These are phyloP conservation scores for Wallacemonas collosoma DNA, from an alignment of 208 protist species.

Conservation along the genomic window DNA sequence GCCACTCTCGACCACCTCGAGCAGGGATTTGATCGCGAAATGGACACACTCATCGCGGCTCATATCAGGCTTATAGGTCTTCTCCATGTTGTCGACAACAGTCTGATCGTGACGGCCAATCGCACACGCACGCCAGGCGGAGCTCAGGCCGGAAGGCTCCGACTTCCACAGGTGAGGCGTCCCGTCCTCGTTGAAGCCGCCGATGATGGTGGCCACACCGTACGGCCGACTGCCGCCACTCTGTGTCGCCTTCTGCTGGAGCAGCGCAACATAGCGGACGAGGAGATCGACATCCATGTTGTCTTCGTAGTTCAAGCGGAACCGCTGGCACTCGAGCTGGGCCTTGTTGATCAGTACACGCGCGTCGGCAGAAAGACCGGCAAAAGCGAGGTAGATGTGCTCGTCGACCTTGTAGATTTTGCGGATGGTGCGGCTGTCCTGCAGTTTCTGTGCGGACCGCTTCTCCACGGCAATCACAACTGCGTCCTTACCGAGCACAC, in stretches of 20 bases:
- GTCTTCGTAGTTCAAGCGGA: conserved; percentile 99
- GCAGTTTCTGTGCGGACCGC: conserved; percentile 98
- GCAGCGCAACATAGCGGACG: conserved; percentile 96
- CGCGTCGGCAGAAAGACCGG: conserved; percentile 98
- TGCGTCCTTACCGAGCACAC: conserved; percentile 86
- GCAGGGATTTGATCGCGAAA: conserved; percentile 97
- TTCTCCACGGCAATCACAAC: conserved; percentile 99
- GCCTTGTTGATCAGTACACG: conserved; percentile 99
- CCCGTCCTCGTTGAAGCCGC: conserved; percentile 98
- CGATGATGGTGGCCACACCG: conserved; percentile 99
- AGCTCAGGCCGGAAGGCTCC: conserved; percentile 86
- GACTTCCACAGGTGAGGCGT: conserved; percentile 92
- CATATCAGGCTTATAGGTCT: conserved; percentile 96
- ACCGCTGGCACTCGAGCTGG: conserved; percentile 98
- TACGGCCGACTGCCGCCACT: conserved; percentile 98
- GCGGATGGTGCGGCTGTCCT: conserved; percentile 98
- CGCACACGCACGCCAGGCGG: conserved; percentile 77
- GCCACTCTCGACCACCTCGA: conserved; percentile 97
- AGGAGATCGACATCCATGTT: conserved; percentile 97
- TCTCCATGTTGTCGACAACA: conserved; percentile 99
- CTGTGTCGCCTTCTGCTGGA: conserved; percentile 99
- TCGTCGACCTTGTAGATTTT: conserved; percentile 99
- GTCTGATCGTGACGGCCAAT: conserved; percentile 97
- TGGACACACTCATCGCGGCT: conserved; percentile 94
- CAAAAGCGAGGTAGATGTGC: conserved; percentile 98